Percentiles rank a stretch among this genome's conserved stretches.
Evolutionary conservation across 2,329 filamentous ascomycete species (phyloP).

Genomic region (Fusarium continuum): DNA sequence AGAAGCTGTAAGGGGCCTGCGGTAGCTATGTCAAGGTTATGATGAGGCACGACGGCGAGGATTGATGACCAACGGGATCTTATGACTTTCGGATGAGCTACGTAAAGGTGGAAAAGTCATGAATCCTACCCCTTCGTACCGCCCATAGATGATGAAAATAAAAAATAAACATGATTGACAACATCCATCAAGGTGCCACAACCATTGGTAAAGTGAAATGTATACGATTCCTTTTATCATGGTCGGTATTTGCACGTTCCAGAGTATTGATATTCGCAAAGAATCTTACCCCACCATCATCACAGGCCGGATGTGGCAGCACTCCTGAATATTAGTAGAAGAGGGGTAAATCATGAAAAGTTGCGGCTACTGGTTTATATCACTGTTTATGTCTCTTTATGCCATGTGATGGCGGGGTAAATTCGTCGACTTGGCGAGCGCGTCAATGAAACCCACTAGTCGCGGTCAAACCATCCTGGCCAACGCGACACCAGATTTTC

Average conservation of each 20-base stretch:
- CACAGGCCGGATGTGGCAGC: too few species aligned
- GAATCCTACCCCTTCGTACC: constrained; percentile 36
- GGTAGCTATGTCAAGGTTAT: constrained; percentile 36
- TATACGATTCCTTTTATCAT: background rate
- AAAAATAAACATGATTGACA: constrained; percentile 20
- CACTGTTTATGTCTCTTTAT: constrained; percentile 35
- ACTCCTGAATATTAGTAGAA: background rate
- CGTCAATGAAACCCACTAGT: constrained; percentile 27
- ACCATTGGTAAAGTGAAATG: background rate
- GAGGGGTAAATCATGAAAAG: constrained; percentile 33
- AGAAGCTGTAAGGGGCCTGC: constrained; percentile 77
- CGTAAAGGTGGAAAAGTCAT: constrained; percentile 40
- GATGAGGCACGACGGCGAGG: constrained; percentile 48
- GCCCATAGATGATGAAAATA: constrained; percentile 40
- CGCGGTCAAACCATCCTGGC: constrained; percentile 13
- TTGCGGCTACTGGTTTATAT: constrained; percentile 30
- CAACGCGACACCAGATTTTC: constrained; percentile 28
- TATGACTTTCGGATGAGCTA: constrained; percentile 39
- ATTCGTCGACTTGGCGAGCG: constrained; percentile 5
- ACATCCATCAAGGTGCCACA: too few species aligned
- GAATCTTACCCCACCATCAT: constrained; percentile 6
- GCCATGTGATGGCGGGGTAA: constrained; percentile 44
- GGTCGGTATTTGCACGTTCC: background rate
- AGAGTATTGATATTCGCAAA: background rate
- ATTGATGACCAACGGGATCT: constrained; percentile 42